Base-by-base conservation (phyloP, 2,329 filamentous ascomycete species). In the Chalara sp. region DNA sequence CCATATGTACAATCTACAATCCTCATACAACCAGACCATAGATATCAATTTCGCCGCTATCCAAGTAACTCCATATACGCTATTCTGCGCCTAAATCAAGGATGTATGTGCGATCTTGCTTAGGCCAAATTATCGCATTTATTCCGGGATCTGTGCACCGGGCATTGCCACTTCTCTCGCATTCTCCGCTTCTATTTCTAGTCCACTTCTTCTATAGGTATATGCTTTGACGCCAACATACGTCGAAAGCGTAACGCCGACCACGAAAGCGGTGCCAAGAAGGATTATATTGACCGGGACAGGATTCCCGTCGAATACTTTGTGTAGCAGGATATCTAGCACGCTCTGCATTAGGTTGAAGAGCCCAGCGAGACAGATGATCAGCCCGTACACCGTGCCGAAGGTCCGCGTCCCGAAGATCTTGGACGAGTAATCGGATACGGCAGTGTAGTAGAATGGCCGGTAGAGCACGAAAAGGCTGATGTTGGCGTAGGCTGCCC, bases 361-460 rank as follows among this genome's bases (percentile, higher is more conserved):
- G 1, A 96, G 67, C 0, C 91, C 90, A 0, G 89, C 85, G 1
- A 93, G 71, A 68, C 88, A 95, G 59, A 96, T 95, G 58, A 95
- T 87, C 21, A 91, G 76, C 8, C 90, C 90, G 68, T 96, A 96
- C n/a, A 96, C 89, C 51, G 88, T 95, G 44, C 90, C 91, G 60
- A 96, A 96, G 0, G 89, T 95, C 54, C 83, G 78, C 70, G 95
- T 95, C 12, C 90, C 90, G 65, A 96, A 96, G 35, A 96, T 89
- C 70, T 95, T 95, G 54, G 89, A 89, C 21, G 82, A 80, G 67
- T 95, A 95, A 70, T 96, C 90, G 52, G 86, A 92, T 52, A 96
- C 87, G 6, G 89, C 83, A 0, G 89, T 95, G 71, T 96, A 96
- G 70, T 95, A 96, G 32, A 96, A 83, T 0, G 91, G 90, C 0